These are phyloP conservation scores for Neospora caninum DNA, from an alignment of 169 alveolate genomes.

Conservation along the genomic window DNA sequence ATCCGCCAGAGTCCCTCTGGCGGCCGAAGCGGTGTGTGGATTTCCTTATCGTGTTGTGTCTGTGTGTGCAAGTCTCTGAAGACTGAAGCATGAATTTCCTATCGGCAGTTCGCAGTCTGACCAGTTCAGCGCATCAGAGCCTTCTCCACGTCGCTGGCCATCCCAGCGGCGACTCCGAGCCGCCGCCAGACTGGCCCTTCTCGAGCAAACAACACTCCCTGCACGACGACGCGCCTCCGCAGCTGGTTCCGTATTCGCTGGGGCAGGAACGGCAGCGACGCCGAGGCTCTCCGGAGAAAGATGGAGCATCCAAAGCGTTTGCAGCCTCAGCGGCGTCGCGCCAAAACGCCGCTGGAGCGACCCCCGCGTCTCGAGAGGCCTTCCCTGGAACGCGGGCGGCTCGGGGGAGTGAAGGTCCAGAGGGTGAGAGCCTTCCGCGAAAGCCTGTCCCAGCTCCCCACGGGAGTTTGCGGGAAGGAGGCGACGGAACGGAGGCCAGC, in stretches of 20 bases:
- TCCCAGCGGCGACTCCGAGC: neutral
- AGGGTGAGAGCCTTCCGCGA: neutral
- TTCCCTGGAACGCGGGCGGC: neutral
- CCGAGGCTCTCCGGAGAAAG: neutral
- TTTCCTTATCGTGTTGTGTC: no score
- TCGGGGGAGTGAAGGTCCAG: neutral
- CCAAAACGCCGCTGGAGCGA: neutral
- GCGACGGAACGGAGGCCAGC: neutral
- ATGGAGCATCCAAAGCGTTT: neutral
- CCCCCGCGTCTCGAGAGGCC: neutral
- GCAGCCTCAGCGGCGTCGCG: neutral
- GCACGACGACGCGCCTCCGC: neutral
- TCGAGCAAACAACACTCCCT: neutral
- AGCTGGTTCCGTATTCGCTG: neutral
- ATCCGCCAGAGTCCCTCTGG: no score
- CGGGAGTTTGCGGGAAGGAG: neutral
- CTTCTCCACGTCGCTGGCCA: neutral
- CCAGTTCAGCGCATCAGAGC: constrained; percentile 21
- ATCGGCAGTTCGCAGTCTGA: constrained; percentile 1
- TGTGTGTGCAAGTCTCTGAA: no score
- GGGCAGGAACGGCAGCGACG: neutral
- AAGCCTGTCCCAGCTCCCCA: neutral
- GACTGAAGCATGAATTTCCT: neutral
- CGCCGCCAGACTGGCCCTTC: neutral
- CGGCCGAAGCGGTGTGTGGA: no score